phyloP scores from a whole-genome alignment of 306 rosid species.

The Castanea crenata region DNA sequence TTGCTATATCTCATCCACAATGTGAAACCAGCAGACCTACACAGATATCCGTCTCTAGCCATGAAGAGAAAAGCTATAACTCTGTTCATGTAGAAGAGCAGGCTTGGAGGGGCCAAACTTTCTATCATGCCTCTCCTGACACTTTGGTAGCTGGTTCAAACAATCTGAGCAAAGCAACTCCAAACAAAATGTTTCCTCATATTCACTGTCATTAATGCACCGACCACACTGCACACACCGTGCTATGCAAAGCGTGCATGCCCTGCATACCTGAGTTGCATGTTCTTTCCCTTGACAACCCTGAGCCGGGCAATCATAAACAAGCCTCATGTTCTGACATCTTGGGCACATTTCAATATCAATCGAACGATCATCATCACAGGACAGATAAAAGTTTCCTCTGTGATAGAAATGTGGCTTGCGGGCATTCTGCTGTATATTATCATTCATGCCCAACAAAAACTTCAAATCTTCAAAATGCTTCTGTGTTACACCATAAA shows the following conservation, averaged over 20 bases:
- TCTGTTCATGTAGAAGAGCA: constrained; percentile 27
- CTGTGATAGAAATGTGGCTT: constrained; percentile 67
- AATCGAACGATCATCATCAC: constrained; percentile 64
- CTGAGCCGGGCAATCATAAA: constrained; percentile 82
- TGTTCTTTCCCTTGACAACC: constrained; percentile 56
- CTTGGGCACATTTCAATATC: constrained; percentile 83
- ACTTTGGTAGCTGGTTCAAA: constrained; percentile 36
- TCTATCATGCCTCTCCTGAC: constrained; percentile 36
- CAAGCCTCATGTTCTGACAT: constrained; percentile 75
- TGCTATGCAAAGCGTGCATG: constrained; percentile 72
- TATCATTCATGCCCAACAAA: constrained; percentile 57
- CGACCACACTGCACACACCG: constrained; percentile 84
- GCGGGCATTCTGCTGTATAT: constrained; percentile 42
- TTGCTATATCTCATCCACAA: constrained; percentile 18
- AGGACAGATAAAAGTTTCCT: constrained; percentile 59
- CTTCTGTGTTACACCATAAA: constrained; percentile 60
- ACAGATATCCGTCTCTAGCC: constrained; percentile 21
- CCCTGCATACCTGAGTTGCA: constrained; percentile 60
- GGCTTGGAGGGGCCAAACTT: constrained; percentile 24
- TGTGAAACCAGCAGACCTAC: background rate
- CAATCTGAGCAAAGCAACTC: constrained; percentile 75
- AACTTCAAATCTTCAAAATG: constrained; percentile 72
- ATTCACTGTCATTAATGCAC: constrained; percentile 75
- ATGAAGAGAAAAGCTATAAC: constrained; percentile 22
- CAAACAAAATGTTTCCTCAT: constrained; percentile 85